Base-by-base conservation (phyloP, 1,284 basidiomycete genomes). In the Ganoderma lingzhi region DNA sequence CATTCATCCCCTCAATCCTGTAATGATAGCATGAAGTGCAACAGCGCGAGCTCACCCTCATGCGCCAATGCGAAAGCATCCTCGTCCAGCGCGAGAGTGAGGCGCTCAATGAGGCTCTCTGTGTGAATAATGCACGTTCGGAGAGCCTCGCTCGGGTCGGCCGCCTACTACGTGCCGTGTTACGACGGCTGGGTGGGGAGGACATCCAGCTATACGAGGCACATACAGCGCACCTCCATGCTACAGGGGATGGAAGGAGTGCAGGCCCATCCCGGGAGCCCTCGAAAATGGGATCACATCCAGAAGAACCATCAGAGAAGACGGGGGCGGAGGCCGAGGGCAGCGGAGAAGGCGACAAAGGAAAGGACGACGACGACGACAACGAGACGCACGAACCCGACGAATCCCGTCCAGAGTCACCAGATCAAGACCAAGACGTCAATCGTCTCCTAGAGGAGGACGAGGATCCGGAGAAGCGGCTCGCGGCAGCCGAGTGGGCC, bases 21-120 rank as follows among this genome's bases (percentile, higher is more conserved):
- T 42, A 15, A 59, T 78, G 17, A 59, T 78, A 98, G 94, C 93
- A 96, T 82, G 94, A 97, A 65, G 94, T 97, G 0, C 97, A 99
- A 81, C 92, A 96, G 78, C 94, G 95, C 76, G 96, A 98, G 75
- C 88, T 99, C 8, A 89, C 95, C 0, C 84, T 99, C 39, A 93
- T 97, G 66, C 91, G 93, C 1, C 96, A 98, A 78, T 99, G 98
- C 82, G 96, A 98, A 78, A 88, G 90, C 4, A 87, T 94, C 64
- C 85, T 99, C 2, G 86, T 96, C 63, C 86, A 87, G 37, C 86
- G 91, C 51, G 94, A 96, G 76, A 93, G 93, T 41, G 89, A 91
- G 68, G 88, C 90, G 66, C 87, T 92, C 1, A 83, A 86, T 1
- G 84, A 86, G 30, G 87, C 90, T 17, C 85, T 96, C 0, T 82